Evolutionary conservation across 78 protist genomes (phyloP), one percentile per base, ranked within the genome.

Genomic region (Cavenderia fasciculata): DNA sequence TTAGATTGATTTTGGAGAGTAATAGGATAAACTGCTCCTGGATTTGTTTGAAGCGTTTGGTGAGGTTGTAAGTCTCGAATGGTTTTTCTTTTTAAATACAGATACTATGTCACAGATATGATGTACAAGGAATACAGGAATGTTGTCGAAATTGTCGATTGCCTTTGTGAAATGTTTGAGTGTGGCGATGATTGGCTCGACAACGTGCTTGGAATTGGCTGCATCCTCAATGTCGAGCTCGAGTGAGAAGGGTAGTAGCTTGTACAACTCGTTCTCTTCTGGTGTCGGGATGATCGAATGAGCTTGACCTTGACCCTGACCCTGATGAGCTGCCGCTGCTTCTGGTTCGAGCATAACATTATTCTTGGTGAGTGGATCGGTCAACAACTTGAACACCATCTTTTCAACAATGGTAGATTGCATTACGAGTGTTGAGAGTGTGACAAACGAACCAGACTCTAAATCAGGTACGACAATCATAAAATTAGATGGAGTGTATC

Each of bases 401-500:
- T 59, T 65, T 12, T 82, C 90, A 40, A 82, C 25, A 18, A 82
- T 59, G n/a, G 49, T 68, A 4, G 74, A 56, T n/a, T 56, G 73
- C 90, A 82, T 82, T 1, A 82, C 73, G 5, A 82, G 56, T 29
- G 72, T 52, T 12, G 78, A 56, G 16, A 82, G 69, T n/a, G 90
- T 62, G 2, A 82, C 34, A 33, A 82, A 82, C 27, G 78, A 29
- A 27, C 59, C 25, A 5, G 63, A 33, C 18, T 82, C 78, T 7
- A 47, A 40, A 33, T 82, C 90, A 10, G 90, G 90, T 29, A 82
- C 70, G 23, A 82, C 51, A 12, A 82, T 82, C 36, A 82, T 27
- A 57, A 68, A 82, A 40, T 72, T 82, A 11, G 71, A 61, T 14
- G 21, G 59, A 4, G 23, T 41, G 23, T 52, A 29, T n/a, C n/a